Evolutionary conservation across 1,139 yeast genomes (phyloP), one percentile per base, ranked within the genome.

Genomic region (Magnusiomyces tetraspermus): DNA sequence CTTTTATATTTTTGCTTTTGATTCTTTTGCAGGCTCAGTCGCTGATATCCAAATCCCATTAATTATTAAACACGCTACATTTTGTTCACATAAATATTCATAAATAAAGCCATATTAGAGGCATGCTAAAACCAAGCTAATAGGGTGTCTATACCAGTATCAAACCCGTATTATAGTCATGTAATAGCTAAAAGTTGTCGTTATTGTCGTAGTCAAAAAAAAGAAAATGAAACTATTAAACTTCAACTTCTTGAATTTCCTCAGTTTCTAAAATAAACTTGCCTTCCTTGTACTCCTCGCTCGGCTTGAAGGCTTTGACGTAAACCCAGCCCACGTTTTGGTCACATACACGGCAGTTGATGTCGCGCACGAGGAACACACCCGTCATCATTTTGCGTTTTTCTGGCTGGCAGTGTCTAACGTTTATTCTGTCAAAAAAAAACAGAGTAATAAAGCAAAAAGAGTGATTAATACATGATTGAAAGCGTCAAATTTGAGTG

Each of bases 281-380:
- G 49, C 89, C 88, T 64, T 82, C 92, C 65, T 88, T 87, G 66
- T 87, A 87, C 56, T 73, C 71, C 67, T 87, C 88, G 28, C 71
- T 64, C 51, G 70, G 68, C 46, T 73, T 71, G 57, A 72, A 79
- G 13, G 92, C 77, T 61, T 76, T 77, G 56, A 83, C 73, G 66
- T 88, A 88, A 59, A 76, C 78, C 96, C 96, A 87, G 10, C 96
- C 96, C 37, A 87, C 69, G 48, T 73, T 73, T 3, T 68, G 64
- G 50, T 71, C 67, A 65, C 96, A 87, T 61, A 81, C 86, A 56
- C 76, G 77, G 67, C 96, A 87, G 51, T 67, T 67, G 37, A 86
- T 77, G 57, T 79, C 79, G 59, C 79, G 78, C 28, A 85, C 84
- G 15, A 76, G 70, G 64, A 85, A 88, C 30, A 67, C 67, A 1